Evolutionary conservation across 2,329 filamentous ascomycete genomes (phyloP).

Genomic region (Cytospora piceicola): DNA sequence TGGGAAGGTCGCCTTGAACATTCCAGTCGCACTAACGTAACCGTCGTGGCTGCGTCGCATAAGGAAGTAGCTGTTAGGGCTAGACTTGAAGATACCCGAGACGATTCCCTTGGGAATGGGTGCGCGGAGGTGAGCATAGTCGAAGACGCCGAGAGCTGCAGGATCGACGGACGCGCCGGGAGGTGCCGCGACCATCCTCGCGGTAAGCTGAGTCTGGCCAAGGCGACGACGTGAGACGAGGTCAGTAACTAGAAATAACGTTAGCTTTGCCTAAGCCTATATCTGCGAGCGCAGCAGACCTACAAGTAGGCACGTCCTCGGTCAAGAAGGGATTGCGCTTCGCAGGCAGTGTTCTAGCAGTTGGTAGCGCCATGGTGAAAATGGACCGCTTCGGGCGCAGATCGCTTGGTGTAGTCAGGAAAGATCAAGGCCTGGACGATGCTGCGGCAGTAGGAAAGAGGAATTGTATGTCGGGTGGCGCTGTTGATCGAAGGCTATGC

Average conservation of each 20-base stretch:
- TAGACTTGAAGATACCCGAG: constrained; percentile 89
- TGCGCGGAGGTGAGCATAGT: constrained; percentile 93
- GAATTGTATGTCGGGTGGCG: constrained; percentile 10
- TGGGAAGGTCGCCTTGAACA: constrained; percentile 90
- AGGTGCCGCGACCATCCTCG: constrained; percentile 76
- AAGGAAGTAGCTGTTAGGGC: constrained; percentile 92
- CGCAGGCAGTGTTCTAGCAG: constrained; percentile 44
- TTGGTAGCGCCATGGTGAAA: constrained; percentile 33
- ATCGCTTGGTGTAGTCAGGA: background rate
- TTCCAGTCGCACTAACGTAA: constrained; percentile 82
- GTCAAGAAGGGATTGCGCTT: constrained; percentile 59
- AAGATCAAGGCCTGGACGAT: background rate
- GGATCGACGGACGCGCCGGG: constrained; percentile 72
- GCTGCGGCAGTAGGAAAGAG: constrained; percentile 1
- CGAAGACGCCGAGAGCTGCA: constrained; percentile 79
- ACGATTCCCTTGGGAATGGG: constrained; percentile 89
- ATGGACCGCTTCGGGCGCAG: background rate
- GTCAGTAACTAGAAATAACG: constrained; percentile 61
- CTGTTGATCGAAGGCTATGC: constrained; percentile 23
- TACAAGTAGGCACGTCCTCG: constrained; percentile 57
- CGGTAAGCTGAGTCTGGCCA: constrained; percentile 87
- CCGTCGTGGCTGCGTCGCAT: constrained; percentile 90
- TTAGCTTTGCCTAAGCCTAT: constrained; percentile 26
- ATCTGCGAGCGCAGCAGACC: constrained; percentile 19
- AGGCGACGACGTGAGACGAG: constrained; percentile 84